Evolutionary conservation across 257 asterid genomes (phyloP).

Genomic region (Eustoma russellianum): DNA sequence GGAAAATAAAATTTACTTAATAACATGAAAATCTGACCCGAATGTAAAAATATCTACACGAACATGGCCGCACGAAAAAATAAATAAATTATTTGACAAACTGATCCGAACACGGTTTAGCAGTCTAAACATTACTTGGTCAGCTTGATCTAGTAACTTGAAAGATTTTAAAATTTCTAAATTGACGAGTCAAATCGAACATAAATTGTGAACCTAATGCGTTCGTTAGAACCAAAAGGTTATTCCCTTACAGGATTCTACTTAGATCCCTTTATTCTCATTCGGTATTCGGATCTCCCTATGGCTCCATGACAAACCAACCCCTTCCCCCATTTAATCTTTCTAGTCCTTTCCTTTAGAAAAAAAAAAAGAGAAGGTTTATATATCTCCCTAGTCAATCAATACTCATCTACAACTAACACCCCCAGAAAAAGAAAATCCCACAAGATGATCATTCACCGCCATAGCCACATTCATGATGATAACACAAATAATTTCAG

Average conservation of each 20-base stretch:
- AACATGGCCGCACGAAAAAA: too few species aligned
- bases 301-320: conserved; percentile 25
- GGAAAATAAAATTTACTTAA: too few species aligned
- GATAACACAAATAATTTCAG: conserved; percentile 10
- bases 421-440: background rate
- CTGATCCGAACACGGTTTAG: too few species aligned
- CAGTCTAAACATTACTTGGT: too few species aligned
- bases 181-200: too few species aligned
- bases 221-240: conserved; percentile 14
- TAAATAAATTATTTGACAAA: too few species aligned
- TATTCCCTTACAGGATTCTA: conserved; percentile 48
- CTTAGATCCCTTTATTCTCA: conserved; percentile 51
- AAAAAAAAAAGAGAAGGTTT: background rate
- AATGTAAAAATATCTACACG: too few species aligned
- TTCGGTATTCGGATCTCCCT: conserved; percentile 35
- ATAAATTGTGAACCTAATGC: too few species aligned
- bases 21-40: too few species aligned
- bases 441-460: conserved; percentile 30
- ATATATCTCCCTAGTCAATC: conserved; percentile 7
- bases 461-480: conserved; percentile 5
- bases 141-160: too few species aligned
- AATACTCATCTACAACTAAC: background rate
- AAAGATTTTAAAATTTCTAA: too few species aligned
- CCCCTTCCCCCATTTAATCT: background rate
- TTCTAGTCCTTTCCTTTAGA: background rate